Base-by-base conservation (phyloP, 2,329 filamentous ascomycete species). In the Raffaelea ambrosiae region DNA sequence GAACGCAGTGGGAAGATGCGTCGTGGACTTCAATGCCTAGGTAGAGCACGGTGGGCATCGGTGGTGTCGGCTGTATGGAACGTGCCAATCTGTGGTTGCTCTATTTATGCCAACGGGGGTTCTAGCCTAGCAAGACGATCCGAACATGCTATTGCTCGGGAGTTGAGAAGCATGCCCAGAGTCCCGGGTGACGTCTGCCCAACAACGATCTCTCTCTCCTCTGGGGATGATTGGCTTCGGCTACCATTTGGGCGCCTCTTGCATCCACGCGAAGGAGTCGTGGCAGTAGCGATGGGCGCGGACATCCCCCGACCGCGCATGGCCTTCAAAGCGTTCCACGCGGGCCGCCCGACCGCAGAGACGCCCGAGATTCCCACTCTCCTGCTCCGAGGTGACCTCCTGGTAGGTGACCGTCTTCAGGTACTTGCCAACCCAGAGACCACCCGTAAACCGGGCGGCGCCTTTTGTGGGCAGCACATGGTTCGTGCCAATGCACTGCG, bases 371-470 rank as follows among this genome's bases (percentile, higher is more conserved):
- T 72, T 58, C 0, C 68, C 73, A 55, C 71, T 74, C 13, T 66
- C 69, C 44, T 68, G 57, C 3, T 61, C 57, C 4, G 59, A 59
- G 1, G 56, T 60, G 0, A 77, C 72, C 50, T 76, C 71, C 53
- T 76, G 73, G 53, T 76, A 77, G 1, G 74, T 76, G n/a, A 66
- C 62, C 0, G 72, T 77, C 31, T 66, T 64, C 16, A 76, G 59
- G 52, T 65, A 76, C 55, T 76, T 76, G n/a, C 73, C 72, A 2
- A 76, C 73, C 73, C 73, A 76, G 3, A 76, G 61, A 2, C 73
- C 73, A 2, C 73, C 73, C 0, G 73, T 77, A 53, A 72, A 77
- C 3, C 68, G 58, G 0, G 68, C 67, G 0, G 71, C 72, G 19
- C 66, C 65, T 2, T 66, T 61, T 0, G 73, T 77, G 1, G 74